Base-by-base conservation (phyloP, 805 yeast species). In the Starmerella apicola region DNA sequence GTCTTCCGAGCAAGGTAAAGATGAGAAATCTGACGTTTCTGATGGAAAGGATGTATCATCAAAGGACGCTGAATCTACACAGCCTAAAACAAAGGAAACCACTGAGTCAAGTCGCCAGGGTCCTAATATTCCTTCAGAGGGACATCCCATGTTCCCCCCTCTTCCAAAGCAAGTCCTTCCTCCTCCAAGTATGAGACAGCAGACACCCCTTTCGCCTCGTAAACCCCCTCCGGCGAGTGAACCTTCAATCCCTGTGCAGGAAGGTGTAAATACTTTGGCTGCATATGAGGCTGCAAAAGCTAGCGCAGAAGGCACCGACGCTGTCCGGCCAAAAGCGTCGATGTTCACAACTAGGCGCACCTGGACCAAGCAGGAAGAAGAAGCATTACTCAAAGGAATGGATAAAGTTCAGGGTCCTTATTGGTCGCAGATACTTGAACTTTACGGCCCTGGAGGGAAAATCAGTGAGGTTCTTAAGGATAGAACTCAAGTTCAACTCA, bases 401-500 rank as follows among this genome's bases (percentile, higher is more conserved):
- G 80, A 81, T 48, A 59, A 57, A 17, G 65, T 74, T 18, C 74
- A 78, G 48, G 98, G 98, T 1, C 94, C 97, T 0, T 83, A 80
- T 49, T 91, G 98, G 98, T 69, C 94, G 2, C 81, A 81, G 40
- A 91, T 91, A 38, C 61, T 88, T 34, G 95, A 82, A 52, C 62
- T 81, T n/a, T 81, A 80, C 57, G 98, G 98, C 2, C 81, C 94
- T 3, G 97, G 97, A 7, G 98, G 98, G 3, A 70, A 78, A 34
- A 68, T 80, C 20, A 75, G 78, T 30, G 97, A 91, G 57, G 73
- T 77, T 1, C 67, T 91, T 50, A 88, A 84, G 59, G 81, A 84
- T 56, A 68, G 98, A 56, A 78, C 81, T 3, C 94, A 85, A 53
- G 83, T 88, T 15, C 98, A 91, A 57, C 67, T 91, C 43, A 91